Conservation (phyloP, 1,139 yeast genomes). For the Saccharomyces hybrid region DNA sequence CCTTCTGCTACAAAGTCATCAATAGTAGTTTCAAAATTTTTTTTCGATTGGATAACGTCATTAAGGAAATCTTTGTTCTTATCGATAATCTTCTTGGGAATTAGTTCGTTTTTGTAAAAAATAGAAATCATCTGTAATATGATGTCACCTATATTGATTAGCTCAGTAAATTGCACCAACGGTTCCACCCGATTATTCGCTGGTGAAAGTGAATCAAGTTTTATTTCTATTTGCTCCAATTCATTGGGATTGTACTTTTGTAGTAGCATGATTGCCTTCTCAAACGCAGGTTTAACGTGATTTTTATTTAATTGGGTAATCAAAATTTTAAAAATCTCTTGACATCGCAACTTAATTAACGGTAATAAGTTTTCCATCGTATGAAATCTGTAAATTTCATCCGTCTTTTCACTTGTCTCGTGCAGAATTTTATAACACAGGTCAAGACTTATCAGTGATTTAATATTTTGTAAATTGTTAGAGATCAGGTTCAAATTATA, state of each 20-base stretch:
- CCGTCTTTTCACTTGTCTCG: slow-evolving; percentile 38
- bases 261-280: slow-evolving; percentile 64
- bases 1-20: slow-evolving; percentile 93
- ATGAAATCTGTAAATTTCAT: slow-evolving; percentile 32
- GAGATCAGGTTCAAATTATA: slow-evolving; percentile 47
- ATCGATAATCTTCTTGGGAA: slow-evolving; percentile 52
- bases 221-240: slow-evolving; percentile 28
- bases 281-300: slow-evolving; percentile 78
- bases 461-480: slow-evolving; percentile 38
- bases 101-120: slow-evolving; percentile 81
- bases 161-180: slow-evolving; percentile 74
- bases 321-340: slow-evolving; percentile 55
- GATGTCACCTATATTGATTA: slow-evolving; percentile 87
- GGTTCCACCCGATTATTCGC: slow-evolving; percentile 51
- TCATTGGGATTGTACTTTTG: slow-evolving; percentile 64
- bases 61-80: slow-evolving; percentile 70
- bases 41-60: slow-evolving; percentile 73
- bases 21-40: slow-evolving; percentile 67
- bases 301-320: slow-evolving; percentile 56
- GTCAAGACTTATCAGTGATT: slow-evolving; percentile 40
- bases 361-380: slow-evolving; percentile 18
- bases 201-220: slow-evolving; percentile 13
- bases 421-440: slow-evolving; percentile 39
- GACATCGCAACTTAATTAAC: slow-evolving; percentile 38
- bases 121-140: slow-evolving; percentile 90